Evolutionary conservation across 1,284 basidiomycete species (phyloP).

Genomic region (Melampsora larici-populina): DNA sequence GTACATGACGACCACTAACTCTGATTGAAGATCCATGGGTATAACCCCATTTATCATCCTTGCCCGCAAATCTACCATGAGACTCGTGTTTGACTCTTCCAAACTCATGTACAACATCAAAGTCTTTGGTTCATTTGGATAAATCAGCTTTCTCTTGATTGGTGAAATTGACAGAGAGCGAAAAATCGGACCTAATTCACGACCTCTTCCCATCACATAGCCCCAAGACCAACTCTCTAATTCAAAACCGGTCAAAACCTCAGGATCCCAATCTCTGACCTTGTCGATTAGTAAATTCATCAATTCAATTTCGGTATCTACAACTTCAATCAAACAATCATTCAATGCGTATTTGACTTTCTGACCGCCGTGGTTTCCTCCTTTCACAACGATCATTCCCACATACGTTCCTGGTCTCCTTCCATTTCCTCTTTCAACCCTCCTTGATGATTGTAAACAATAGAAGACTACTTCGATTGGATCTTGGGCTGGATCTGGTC

Average conservation of each 20-base stretch:
- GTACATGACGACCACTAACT: conserved; percentile 79
- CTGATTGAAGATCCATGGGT: conserved; percentile 77
- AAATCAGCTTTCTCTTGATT: conserved; percentile 8
- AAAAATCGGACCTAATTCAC: conserved; percentile 46
- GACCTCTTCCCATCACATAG: conserved; percentile 71
- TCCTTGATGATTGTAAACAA: conserved; percentile 63
- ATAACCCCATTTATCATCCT: conserved; percentile 68
- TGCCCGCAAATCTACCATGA: conserved; percentile 56
- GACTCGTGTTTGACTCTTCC: conserved; percentile 54
- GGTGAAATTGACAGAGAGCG: not conserved
- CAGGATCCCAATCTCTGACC: conserved; percentile 77
- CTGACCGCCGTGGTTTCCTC: conserved; percentile 9
- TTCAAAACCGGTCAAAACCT: conserved; percentile 89
- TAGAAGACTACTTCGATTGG: conserved; percentile 70
- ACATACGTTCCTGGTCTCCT: conserved; percentile 56
- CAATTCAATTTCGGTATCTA: conserved; percentile 73
- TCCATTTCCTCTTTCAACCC: conserved; percentile 56
- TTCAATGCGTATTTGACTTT: conserved; percentile 47
- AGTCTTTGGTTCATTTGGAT: conserved; percentile 47
- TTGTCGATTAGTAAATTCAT: conserved; percentile 75
- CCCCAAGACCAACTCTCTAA: conserved; percentile 86
- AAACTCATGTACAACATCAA: conserved; percentile 54
- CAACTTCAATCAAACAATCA: conserved; percentile 58
- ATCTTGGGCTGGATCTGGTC: conserved; percentile 71
- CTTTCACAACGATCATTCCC: conserved; percentile 64